Base-by-base conservation (phyloP, 2,329 filamentous ascomycete species). In the Teratosphaeria destructans region DNA sequence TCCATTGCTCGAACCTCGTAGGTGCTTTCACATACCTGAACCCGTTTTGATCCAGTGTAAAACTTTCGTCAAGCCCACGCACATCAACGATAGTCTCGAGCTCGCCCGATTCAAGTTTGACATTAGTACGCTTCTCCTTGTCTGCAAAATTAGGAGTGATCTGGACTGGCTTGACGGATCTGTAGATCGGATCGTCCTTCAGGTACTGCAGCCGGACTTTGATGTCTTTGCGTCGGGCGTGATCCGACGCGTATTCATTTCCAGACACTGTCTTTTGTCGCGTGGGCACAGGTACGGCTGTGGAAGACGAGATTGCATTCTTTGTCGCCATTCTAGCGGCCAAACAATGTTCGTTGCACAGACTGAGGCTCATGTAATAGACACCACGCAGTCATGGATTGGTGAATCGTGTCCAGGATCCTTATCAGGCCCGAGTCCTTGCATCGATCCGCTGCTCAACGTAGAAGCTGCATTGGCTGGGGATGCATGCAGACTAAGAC, bases 191-290 rank as follows among this genome's bases (percentile, higher is more conserved):
- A 37, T 65, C 62, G 43, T 67, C 61, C 27, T 66, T 63, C n/a
- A 71, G 63, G 59, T 70, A 71, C 29, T 65, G 64, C 5, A 70
- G 58, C 35, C 63, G 64, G 7, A 68, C 68, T 34, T 65, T 32
- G 10, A 70, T 60, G 54, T 82, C 80, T 53, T 71, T 72, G 35
- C 37, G 10, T 29, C 27, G 23, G 10, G 43, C 11, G 23, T 49
- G 43, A 5, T 49, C 43, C 43, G 8, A 5, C 8, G 3, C 43
- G n/a, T 49, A 49, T 3, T n/a, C n/a, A 49, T 23, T 49, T 16
- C n/a, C 19, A 23, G 43, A 23, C 43, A 10, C 19, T 49, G 19
- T n/a, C n/a, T 11, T 23, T 10, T 19, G 16, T 8, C 6, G 43
- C 43, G n/a, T 19, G 8, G 43, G 43, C 43, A 49, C 16, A 49